These are phyloP conservation scores for Leishmania braziliensis DNA, from an alignment of 208 protist genomes.

Conservation along the genomic window DNA sequence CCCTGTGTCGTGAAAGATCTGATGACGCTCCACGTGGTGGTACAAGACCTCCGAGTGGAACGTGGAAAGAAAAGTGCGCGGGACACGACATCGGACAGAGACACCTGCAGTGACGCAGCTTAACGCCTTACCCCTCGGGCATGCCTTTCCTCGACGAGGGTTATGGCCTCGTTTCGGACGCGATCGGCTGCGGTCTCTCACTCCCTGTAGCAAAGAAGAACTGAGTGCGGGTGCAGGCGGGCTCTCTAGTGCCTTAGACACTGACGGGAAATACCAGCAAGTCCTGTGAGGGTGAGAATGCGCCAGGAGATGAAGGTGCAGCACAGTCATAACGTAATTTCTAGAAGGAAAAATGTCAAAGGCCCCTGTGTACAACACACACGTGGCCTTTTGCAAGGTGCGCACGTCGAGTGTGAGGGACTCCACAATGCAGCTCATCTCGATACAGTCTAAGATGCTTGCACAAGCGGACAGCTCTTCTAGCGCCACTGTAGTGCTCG, in stretches of 20 bases:
- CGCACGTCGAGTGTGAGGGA: constrained; percentile 40
- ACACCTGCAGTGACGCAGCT: not conserved
- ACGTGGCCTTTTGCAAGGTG: constrained; percentile 34
- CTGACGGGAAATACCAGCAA: constrained; percentile 44
- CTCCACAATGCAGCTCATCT: constrained; percentile 54
- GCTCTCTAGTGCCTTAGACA: constrained; percentile 33
- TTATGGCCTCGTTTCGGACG: not conserved
- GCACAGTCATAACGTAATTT: constrained; percentile 53
- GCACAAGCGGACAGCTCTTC: constrained; percentile 8
- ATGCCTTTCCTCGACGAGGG: not conserved
- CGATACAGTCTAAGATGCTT: constrained; percentile 36
- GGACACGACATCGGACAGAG: constrained; percentile 14
- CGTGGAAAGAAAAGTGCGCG: not conserved
- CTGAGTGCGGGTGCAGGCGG: constrained; percentile 21
- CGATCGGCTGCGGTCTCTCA: not conserved
- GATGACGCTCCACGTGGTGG: not conserved
- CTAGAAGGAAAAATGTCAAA: constrained; percentile 63
- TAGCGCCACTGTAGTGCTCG: constrained; percentile 25
- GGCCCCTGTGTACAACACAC: constrained; percentile 24
- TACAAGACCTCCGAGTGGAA: not conserved
- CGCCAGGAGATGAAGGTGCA: constrained; percentile 31
- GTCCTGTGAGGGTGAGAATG: not conserved
- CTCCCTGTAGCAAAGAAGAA: constrained; percentile 20
- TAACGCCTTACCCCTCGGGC: not conserved
- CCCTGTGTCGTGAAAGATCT: not conserved